phyloP scores from a whole-genome alignment of 106 monocot genomes.

The Ottelia alismoides region DNA sequence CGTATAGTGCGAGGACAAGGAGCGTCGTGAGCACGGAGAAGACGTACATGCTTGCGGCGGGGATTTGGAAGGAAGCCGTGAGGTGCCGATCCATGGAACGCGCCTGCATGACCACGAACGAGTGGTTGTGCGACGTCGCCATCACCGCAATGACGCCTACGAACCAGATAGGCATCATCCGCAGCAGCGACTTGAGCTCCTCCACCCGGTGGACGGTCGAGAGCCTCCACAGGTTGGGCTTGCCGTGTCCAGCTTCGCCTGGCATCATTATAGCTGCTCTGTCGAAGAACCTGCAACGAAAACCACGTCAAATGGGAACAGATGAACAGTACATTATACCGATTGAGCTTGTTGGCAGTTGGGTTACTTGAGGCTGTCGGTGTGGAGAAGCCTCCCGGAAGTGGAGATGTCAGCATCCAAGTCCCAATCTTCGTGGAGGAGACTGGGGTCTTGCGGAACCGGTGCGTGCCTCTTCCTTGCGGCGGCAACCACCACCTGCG shows the following conservation, averaged over 20 bases:
- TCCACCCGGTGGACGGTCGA: constrained; percentile 62
- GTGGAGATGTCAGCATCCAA: not conserved
- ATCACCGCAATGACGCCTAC: constrained; percentile 30
- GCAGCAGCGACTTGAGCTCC: constrained; percentile 54
- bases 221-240: constrained; percentile 23
- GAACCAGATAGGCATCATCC: constrained; percentile 56
- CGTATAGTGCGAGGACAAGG: constrained; percentile 31
- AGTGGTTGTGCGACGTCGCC: constrained; percentile 45
- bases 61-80: constrained; percentile 32
- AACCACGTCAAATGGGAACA: too few relatives aligned
- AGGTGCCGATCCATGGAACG: constrained; percentile 56
- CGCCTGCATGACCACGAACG: constrained; percentile 49
- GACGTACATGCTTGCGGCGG: constrained; percentile 36
- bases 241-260: constrained; percentile 17
- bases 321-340: too few relatives aligned
- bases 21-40: constrained; percentile 32
- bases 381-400: not conserved
- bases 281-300: constrained; percentile 59
- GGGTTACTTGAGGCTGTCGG: not conserved
- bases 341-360: too few relatives aligned
- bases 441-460: not conserved
- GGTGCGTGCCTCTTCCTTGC: not conserved
- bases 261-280: constrained; percentile 30
- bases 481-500: constrained; percentile 16
- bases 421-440: not conserved